A percentile compares a stretch with the other conserved stretches of the same genome.
phyloP scores from a whole-genome alignment of 1,284 basidiomycete species.

The Mycosarcoma mackinlayi region DNA sequence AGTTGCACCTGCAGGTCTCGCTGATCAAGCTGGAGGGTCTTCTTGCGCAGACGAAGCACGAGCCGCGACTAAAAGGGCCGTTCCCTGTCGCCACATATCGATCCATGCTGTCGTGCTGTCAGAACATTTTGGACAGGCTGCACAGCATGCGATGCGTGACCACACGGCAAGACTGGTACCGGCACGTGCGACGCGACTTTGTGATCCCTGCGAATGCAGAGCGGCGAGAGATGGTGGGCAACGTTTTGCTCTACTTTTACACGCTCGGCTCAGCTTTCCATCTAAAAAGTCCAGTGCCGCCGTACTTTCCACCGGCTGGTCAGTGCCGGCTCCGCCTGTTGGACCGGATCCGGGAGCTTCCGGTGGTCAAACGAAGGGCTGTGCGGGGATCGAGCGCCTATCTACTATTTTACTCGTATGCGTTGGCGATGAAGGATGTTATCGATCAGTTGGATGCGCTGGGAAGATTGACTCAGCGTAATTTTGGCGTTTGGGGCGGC shows the following conservation, averaged over 20 bases:
- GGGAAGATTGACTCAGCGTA: slow-evolving; percentile 51
- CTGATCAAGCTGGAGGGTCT: slow-evolving; percentile 76
- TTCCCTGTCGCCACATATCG: slow-evolving; percentile 78
- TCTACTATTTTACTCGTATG: slow-evolving; percentile 91
- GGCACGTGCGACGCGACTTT: slow-evolving; percentile 79
- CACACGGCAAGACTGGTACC: slow-evolving; percentile 87
- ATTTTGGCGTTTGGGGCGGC: slow-evolving; percentile 62
- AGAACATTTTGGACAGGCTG: slow-evolving; percentile 78
- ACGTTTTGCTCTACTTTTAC: slow-evolving; percentile 91
- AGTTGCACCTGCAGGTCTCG: slow-evolving; percentile 89
- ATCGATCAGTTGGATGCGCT: slow-evolving; percentile 54
- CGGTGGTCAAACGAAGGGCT: slow-evolving; percentile 78
- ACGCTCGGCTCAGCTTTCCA: slow-evolving; percentile 86
- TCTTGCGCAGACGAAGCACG: slow-evolving; percentile 86
- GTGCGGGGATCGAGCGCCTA: slow-evolving; percentile 76
- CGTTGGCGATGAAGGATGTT: slow-evolving; percentile 79
- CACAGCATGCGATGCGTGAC: slow-evolving; percentile 96
- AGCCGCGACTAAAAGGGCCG: slow-evolving; percentile 83
- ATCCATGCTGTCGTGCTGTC: slow-evolving; percentile 83
- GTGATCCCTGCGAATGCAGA: slow-evolving; percentile 81
- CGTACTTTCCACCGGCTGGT: slow-evolving; percentile 92
- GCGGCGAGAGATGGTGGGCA: slow-evolving; percentile 86
- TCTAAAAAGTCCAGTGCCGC: slow-evolving; percentile 89
- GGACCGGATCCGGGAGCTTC: slow-evolving; percentile 73
- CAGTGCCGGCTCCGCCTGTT: slow-evolving; percentile 78